Percentiles rank a stretch among this genome's conserved stretches.
Evolutionary conservation across 441 rosid genomes (phyloP).

Genomic region (Cnidoscolus chayamansa): DNA sequence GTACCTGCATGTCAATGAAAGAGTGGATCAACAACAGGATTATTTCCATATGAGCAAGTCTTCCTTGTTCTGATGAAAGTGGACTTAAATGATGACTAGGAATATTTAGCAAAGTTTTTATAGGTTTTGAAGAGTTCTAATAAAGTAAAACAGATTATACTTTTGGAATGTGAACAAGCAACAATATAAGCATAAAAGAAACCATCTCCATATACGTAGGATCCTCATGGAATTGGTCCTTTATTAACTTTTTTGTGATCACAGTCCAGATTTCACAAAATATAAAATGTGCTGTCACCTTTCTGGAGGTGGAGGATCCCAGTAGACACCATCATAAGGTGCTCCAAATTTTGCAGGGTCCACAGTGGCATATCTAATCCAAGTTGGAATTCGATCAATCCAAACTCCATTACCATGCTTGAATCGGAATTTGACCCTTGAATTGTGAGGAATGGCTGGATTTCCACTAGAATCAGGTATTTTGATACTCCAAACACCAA

Average conservation of each 20-base stretch:
- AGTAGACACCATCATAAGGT: conserved; percentile 77
- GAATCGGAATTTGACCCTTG: conserved; percentile 72
- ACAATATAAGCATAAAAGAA: not conserved
- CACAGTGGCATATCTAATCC: conserved; percentile 67
- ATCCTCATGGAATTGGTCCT: not conserved
- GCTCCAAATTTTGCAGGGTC: conserved; percentile 66
- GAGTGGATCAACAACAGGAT: conserved; percentile 14
- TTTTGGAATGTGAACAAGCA: not conserved
- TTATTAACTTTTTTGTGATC: not conserved
- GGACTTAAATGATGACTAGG: not conserved
- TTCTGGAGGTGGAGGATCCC: conserved; percentile 74
- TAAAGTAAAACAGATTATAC: not conserved
- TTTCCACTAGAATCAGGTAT: conserved; percentile 55
- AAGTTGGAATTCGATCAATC: conserved; percentile 77
- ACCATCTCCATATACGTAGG: not conserved
- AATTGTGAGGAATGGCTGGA: conserved; percentile 69
- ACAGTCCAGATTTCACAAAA: not conserved
- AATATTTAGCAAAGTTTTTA: not conserved
- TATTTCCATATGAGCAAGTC: conserved; percentile 5
- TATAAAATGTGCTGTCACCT: conserved; percentile 38
- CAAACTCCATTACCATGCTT: conserved; percentile 60
- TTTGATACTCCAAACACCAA: conserved; percentile 76
- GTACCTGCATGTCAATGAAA: conserved; percentile 46
- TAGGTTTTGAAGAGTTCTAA: not conserved
- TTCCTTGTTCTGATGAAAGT: not conserved